Evolutionary conservation across 2,329 filamentous ascomycete species (phyloP).

Genomic region (Leptographium procerum): DNA sequence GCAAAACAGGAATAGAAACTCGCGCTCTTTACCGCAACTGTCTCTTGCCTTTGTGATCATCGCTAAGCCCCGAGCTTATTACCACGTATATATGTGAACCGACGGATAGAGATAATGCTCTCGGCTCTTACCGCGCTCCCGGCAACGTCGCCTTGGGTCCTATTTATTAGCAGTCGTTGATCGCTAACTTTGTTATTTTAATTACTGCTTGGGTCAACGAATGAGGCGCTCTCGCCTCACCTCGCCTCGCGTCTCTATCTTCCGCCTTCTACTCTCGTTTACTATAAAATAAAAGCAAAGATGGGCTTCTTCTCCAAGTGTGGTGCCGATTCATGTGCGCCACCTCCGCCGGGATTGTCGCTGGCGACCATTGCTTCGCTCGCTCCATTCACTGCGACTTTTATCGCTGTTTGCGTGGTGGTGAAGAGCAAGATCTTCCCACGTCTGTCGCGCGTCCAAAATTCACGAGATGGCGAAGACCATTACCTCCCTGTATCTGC

Average conservation of each 20-base stretch:
- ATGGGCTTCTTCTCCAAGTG: conserved; percentile 25
- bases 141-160: neutral
- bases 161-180: neutral
- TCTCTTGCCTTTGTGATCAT: neutral
- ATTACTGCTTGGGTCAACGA: neutral
- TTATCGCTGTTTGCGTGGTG: conserved; percentile 48
- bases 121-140: neutral
- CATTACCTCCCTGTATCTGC: conserved; percentile 51
- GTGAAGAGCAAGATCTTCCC: conserved; percentile 63
- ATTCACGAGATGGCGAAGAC: conserved; percentile 43
- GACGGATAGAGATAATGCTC: neutral
- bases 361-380: conserved; percentile 38
- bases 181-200: neutral
- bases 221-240: neutral
- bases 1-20: neutral
- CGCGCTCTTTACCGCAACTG: neutral
- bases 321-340: conserved; percentile 46
- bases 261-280: no score
- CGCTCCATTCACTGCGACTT: conserved; percentile 61
- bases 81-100: neutral
- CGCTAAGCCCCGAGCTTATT: neutral
- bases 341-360: conserved; percentile 29
- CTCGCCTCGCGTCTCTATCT: no score
- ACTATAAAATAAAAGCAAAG: no score
- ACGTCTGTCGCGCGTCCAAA: conserved; percentile 47